Evolutionary conservation across 83 land plant genomes (phyloP).

Genomic region (Picea abies): DNA sequence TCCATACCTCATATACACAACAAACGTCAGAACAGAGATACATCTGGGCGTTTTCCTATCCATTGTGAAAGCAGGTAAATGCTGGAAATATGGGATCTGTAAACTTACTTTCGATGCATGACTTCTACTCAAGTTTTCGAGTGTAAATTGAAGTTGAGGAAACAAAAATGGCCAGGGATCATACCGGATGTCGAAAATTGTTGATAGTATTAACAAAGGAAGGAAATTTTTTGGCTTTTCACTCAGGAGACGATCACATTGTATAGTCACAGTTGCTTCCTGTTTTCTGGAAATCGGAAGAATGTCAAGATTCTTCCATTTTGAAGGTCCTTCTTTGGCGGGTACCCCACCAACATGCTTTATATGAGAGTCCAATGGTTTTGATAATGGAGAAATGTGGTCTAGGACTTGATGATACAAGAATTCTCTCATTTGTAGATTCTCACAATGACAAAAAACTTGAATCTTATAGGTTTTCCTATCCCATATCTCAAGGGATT

Average conservation of each 20-base stretch:
- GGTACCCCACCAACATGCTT: conserved; percentile 89
- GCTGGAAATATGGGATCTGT: too few relatives aligned
- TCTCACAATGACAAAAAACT: conserved; percentile 72
- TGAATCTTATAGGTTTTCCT: conserved; percentile 37
- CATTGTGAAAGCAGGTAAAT: too few relatives aligned
- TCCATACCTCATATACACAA: too few relatives aligned
- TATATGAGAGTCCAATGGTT: conserved; percentile 88
- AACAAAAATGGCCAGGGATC: conserved; percentile 91
- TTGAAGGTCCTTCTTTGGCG: too few relatives aligned
- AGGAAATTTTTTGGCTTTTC: conserved; percentile 81
- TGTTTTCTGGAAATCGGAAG: conserved; percentile 41
- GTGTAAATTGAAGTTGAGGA: too few relatives aligned
- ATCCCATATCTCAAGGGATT: conserved; percentile 55
- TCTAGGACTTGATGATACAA: conserved; percentile 32
- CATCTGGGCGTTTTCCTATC: too few relatives aligned
- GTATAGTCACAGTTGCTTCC: conserved; percentile 79
- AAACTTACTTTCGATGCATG: too few relatives aligned
- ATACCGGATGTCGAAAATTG: conserved; percentile 90
- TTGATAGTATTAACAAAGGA: conserved; percentile 79
- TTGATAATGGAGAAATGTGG: conserved; percentile 69
- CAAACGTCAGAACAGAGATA: too few relatives aligned
- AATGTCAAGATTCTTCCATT: conserved; percentile 37
- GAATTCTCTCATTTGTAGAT: conserved; percentile 77
- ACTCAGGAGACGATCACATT: conserved; percentile 90
- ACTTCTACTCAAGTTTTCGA: too few relatives aligned